phyloP scores from a whole-genome alignment of 352 stramenopile genomes.

The Globisporangium heterothallicum region DNA sequence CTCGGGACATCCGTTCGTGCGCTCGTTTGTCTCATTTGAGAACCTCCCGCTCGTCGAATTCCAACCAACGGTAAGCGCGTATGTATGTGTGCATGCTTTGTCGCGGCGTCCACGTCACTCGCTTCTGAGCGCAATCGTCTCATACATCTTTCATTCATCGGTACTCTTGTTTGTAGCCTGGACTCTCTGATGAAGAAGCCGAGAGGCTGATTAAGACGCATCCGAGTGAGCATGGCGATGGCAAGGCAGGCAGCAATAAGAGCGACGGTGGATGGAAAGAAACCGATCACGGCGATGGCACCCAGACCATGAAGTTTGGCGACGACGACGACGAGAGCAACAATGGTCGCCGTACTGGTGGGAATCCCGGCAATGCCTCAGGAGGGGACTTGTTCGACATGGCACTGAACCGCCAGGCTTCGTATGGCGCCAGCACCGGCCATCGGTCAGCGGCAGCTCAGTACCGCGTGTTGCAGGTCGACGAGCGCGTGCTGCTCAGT shows the following conservation, averaged over 20 bases:
- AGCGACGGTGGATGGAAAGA: slow-evolving; percentile 43
- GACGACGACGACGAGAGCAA: slow-evolving; percentile 45
- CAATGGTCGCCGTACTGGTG: slow-evolving; percentile 23
- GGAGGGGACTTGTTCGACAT: slow-evolving; percentile 74
- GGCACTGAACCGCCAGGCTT: slow-evolving; percentile 82
- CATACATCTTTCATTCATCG: slow-evolving; percentile 6
- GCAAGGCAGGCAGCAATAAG: slow-evolving; percentile 20
- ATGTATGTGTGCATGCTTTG: slow-evolving; percentile 7
- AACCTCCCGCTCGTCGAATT: slow-evolving; percentile 95
- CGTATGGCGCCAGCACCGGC: slow-evolving; percentile 32
- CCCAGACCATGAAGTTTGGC: slow-evolving; percentile 77
- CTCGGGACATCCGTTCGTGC: slow-evolving; percentile 93
- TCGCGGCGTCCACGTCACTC: background rate
- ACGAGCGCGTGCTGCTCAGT: slow-evolving; percentile 60
- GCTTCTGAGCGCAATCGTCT: no score
- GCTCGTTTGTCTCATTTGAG: slow-evolving; percentile 94
- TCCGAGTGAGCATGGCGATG: slow-evolving; percentile 25
- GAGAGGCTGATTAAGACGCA: slow-evolving; percentile 74
- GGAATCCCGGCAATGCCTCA: slow-evolving; percentile 4
- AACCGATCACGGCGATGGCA: slow-evolving; percentile 51
- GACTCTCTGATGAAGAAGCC: slow-evolving; percentile 80
- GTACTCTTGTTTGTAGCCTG: slow-evolving; percentile 22
- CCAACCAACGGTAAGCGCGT: slow-evolving; percentile 44
- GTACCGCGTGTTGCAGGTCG: slow-evolving; percentile 77
- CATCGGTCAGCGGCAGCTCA: slow-evolving; percentile 40